These are phyloP conservation scores for Rhododendron simsii DNA, from an alignment of 148 eudicot genomes.

Conservation along the genomic window DNA sequence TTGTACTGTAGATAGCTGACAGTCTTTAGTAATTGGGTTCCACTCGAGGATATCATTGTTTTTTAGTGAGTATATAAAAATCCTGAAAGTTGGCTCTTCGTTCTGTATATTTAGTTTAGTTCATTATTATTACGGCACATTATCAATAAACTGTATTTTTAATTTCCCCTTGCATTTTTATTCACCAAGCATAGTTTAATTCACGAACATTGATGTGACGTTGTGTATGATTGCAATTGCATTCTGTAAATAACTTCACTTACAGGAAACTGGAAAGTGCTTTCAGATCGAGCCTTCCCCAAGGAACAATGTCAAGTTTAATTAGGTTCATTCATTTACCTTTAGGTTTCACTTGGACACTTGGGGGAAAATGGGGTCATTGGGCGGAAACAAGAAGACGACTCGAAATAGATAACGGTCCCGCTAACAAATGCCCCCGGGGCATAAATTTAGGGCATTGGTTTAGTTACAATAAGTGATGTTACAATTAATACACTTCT, in stretches of 20 bases:
- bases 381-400: background rate
- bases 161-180: background rate
- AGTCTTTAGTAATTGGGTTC: background rate
- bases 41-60: background rate
- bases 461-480: no score
- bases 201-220: background rate
- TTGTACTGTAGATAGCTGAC: background rate
- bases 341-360: background rate
- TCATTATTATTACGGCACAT: background rate
- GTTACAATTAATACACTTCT: no score
- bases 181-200: background rate
- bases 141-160: background rate
- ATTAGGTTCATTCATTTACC: background rate
- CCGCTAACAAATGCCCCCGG: no score
- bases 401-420: background rate
- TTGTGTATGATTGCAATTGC: background rate
- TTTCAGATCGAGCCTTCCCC: background rate
- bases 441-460: no score
- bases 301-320: background rate
- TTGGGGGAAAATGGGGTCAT: background rate
- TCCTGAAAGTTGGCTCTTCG: background rate
- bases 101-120: background rate
- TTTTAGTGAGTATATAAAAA: slow-evolving; percentile 5
- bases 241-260: background rate
- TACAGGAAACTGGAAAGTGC: background rate